Conservation (phyloP, 441 rosid genomes). For the Croton setiger region DNA sequence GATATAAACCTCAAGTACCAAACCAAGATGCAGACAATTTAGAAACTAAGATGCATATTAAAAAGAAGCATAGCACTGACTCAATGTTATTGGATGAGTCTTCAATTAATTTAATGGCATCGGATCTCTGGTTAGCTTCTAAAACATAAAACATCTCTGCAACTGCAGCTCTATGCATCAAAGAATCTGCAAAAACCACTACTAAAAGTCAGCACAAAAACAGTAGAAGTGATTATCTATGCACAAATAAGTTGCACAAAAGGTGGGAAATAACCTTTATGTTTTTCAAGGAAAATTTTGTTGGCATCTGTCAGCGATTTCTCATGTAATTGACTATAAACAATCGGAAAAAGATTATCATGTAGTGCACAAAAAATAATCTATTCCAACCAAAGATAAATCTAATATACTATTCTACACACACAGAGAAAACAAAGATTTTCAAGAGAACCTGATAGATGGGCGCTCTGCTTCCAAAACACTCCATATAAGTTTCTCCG, state of each 20-base stretch:
- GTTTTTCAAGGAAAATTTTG: conserved; percentile 62
- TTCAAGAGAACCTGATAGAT: conserved; percentile 56
- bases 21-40: conserved; percentile 7
- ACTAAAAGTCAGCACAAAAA: conserved; percentile 4
- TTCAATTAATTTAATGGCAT: conserved; percentile 83
- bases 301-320: conserved; percentile 82
- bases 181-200: conserved; percentile 54
- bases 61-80: conserved; percentile 42
- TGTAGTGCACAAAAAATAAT: neutral
- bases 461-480: conserved; percentile 94
- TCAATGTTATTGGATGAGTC: conserved; percentile 58
- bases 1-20: neutral
- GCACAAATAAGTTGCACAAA: neutral
- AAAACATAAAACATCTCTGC: conserved; percentile 83
- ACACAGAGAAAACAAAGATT: conserved; percentile 7
- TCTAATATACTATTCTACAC: neutral
- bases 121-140: conserved; percentile 68
- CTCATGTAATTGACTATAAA: conserved; percentile 74
- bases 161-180: conserved; percentile 96
- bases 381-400: neutral
- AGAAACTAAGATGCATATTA: conserved; percentile 13
- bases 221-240: conserved; percentile 1
- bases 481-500: conserved; percentile 86
- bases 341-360: neutral
- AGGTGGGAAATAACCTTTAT: conserved; percentile 54